Base-by-base conservation (phyloP, 805 yeast genomes). In the Yamadazyma akitaensis region DNA sequence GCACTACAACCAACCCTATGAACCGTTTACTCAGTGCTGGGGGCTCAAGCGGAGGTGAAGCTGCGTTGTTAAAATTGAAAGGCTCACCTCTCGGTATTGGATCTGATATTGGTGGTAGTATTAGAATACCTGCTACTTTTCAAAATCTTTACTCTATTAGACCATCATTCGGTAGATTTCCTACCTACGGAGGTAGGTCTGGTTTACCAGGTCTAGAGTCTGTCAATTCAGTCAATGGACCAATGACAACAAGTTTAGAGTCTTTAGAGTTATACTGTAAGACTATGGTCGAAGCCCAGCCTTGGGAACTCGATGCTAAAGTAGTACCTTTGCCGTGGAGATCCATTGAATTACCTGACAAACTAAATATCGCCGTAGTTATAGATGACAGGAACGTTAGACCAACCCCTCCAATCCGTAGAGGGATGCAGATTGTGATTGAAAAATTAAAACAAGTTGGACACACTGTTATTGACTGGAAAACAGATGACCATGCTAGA, bases 351-450 rank as follows among this genome's bases (percentile, higher is more conserved):
- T 57, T 54, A 37, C 75, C 76, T 1, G 57, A 59, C 12, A 68
- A 80, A 3, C 49, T 60, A 32, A 64, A 65, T 24, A 62, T 84
- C 53, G 82, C 82, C 9, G 75, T 84, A 50, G 88, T 82, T 26
- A 73, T 82, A 13, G 84, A 82, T 55, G 88, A 84, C 61, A 84
- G 82, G 21, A 57, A 77, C 35, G 87, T 83, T n/a, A 78, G 77
- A 53, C 87, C 88, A 41, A 77, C 80, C 47, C 48, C 49, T 28
- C 87, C 90, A n/a, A 70, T 81, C 38, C 56, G 67, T 18, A 69
- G 88, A 55, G 85, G 75, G 33, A 65, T 87, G 60, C 66, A 80
- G 49, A 64, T 67, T 37, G 76, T 79, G 7, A 82, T 67, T 14
- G 75, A 68, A 8, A 81, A 80, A 53, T 72, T 87, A 54, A 62